A percentile compares a stretch with the other conserved stretches of the same genome.
Conservation (phyloP, 2,329 filamentous ascomycete genomes). For the Cadophora gregata region DNA sequence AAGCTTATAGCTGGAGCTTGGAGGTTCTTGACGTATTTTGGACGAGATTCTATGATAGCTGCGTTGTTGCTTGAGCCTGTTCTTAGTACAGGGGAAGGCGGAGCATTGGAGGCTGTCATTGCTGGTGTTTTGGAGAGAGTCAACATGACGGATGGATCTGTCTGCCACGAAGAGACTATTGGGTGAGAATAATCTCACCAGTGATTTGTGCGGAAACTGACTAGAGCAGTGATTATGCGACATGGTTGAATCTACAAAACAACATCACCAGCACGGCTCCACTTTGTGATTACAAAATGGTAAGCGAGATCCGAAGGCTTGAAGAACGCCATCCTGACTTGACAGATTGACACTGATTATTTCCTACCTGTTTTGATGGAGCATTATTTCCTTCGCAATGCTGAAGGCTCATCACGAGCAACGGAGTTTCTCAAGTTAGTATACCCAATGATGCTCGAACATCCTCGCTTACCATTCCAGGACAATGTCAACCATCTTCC, state of each 20-base stretch:
- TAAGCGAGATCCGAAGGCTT: slow-evolving; percentile 19
- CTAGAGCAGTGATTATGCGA: slow-evolving; percentile 61
- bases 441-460: background rate
- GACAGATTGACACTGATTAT: slow-evolving; percentile 65
- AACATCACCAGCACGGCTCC: slow-evolving; percentile 59
- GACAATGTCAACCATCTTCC: slow-evolving; percentile 55
- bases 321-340: slow-evolving; percentile 18
- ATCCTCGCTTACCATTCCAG: slow-evolving; percentile 36
- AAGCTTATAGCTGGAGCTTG: slow-evolving; percentile 70
- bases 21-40: slow-evolving; percentile 72
- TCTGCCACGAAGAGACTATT: slow-evolving; percentile 70
- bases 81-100: slow-evolving; percentile 59
- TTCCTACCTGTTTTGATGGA: slow-evolving; percentile 63
- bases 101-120: slow-evolving; percentile 66
- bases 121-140: slow-evolving; percentile 65
- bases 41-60: slow-evolving; percentile 68
- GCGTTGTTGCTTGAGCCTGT: slow-evolving; percentile 63
- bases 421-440: slow-evolving; percentile 44
- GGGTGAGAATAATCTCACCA: slow-evolving; percentile 45
- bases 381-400: slow-evolving; percentile 60
- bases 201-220: slow-evolving; percentile 15
- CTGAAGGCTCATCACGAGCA: slow-evolving; percentile 48
- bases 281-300: slow-evolving; percentile 63
- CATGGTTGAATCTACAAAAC: slow-evolving; percentile 60
- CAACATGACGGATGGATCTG: slow-evolving; percentile 63